Evolutionary conservation across 768 basidiomycete genomes (phyloP).

Genomic region (Rhodotorula babjevae): DNA sequence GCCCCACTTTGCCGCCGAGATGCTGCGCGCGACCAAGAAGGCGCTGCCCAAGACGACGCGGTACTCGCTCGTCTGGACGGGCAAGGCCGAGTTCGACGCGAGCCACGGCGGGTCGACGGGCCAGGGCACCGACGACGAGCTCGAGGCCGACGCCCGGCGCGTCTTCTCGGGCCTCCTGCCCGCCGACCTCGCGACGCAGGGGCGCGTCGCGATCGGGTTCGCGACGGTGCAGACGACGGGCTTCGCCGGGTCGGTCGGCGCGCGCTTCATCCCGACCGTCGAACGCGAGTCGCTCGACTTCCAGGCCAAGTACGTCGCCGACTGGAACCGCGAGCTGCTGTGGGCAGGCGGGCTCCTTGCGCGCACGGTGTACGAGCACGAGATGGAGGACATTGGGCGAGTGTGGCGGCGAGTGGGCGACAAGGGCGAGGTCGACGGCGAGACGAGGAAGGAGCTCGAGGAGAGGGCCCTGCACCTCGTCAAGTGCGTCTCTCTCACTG

Average conservation of each 20-base stretch:
- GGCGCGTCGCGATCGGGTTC: slow-evolving; percentile 39
- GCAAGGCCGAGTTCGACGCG: slow-evolving; percentile 41
- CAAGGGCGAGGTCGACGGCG: not conserved
- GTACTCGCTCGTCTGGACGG: slow-evolving; percentile 72
- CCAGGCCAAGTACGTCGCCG: slow-evolving; percentile 35
- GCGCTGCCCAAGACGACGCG: slow-evolving; percentile 70
- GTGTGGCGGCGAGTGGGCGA: slow-evolving; percentile 1
- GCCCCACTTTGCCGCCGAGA: slow-evolving; percentile 55
- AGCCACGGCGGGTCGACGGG: not conserved
- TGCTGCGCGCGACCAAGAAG: slow-evolving; percentile 91
- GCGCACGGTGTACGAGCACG: slow-evolving; percentile 76
- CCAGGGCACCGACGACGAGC: slow-evolving; percentile 1
- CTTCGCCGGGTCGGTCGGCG: slow-evolving; percentile 62
- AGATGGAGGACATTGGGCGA: slow-evolving; percentile 52
- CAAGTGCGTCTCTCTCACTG: slow-evolving; percentile 46
- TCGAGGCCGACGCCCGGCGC: slow-evolving; percentile 20
- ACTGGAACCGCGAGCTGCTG: slow-evolving; percentile 85
- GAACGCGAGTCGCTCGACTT: slow-evolving; percentile 73
- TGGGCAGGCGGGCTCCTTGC: slow-evolving; percentile 76
- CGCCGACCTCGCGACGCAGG: slow-evolving; percentile 29
- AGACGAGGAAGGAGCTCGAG: slow-evolving; percentile 51
- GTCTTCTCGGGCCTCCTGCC: slow-evolving; percentile 38
- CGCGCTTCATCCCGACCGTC: slow-evolving; percentile 89
- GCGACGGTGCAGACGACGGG: slow-evolving; percentile 73
- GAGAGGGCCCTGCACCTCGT: slow-evolving; percentile 69